Percentiles rank a stretch among this genome's conserved stretches.
These are phyloP conservation scores for Phoma sp. DNA, from an alignment of 2,329 filamentous ascomycete genomes.

Conservation along the genomic window DNA sequence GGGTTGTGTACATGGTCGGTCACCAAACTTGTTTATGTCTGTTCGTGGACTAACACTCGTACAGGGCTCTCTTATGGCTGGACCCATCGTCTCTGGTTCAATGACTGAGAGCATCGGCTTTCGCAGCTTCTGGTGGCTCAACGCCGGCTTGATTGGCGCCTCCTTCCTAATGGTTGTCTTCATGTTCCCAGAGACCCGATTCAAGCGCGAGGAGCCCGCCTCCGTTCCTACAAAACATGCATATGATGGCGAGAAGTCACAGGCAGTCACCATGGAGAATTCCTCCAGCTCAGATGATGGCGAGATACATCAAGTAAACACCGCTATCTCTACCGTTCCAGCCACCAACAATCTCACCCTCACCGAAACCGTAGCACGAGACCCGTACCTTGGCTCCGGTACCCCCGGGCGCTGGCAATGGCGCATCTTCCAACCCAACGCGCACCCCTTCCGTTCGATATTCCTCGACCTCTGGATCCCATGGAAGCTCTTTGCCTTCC, in stretches of 20 bases:
- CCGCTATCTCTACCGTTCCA: conserved; percentile 22
- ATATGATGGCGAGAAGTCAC: conserved; percentile 27
- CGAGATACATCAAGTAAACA: conserved; percentile 35
- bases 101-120: conserved; percentile 67
- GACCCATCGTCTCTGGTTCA: conserved; percentile 63
- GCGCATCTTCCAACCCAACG: conserved; percentile 58
- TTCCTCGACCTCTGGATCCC: conserved; percentile 65
- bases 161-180: conserved; percentile 62
- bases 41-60: not conserved
- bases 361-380: conserved; percentile 52
- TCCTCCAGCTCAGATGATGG: conserved; percentile 17
- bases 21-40: too few species aligned
- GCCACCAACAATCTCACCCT: conserved; percentile 25
- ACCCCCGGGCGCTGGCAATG: conserved; percentile 63
- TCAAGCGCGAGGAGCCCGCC: conserved; percentile 54
- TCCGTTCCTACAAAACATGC: conserved; percentile 23
- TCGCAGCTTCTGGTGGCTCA: conserved; percentile 71
- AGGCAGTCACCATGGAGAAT: conserved; percentile 19
- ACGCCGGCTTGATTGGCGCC: conserved; percentile 61
- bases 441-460: conserved; percentile 55
- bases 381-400: conserved; percentile 64
- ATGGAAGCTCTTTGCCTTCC: conserved; percentile 67
- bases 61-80: conserved; percentile 62
- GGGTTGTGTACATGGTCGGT: conserved; percentile 62
- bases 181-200: conserved; percentile 69